Evolutionary conservation across 495 filamentous ascomycete species (phyloP).

Genomic region (Penicillium coffeae): DNA sequence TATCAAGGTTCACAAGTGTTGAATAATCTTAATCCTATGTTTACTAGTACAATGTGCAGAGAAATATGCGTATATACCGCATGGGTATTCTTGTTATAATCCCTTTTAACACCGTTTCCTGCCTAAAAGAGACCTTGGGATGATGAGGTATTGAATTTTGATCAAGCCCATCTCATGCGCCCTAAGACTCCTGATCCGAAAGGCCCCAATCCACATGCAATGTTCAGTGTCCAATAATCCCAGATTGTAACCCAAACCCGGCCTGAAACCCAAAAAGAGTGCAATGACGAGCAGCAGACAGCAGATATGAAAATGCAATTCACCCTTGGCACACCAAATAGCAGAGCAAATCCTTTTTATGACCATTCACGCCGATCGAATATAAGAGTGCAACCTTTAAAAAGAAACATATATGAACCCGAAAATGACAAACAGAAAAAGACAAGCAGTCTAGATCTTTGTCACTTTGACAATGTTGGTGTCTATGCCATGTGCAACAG

Average conservation of each 20-base stretch:
- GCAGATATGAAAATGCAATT: not conserved
- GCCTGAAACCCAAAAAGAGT: not conserved
- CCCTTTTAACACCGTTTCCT: not conserved
- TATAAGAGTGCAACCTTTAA: conserved; percentile 2
- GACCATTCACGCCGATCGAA: conserved; percentile 7
- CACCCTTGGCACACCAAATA: conserved; percentile 1
- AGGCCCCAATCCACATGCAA: conserved; percentile 4
- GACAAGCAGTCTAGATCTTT: conserved; percentile 37
- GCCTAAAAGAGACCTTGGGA: not conserved
- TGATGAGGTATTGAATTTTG: not conserved
- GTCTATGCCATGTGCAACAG: conserved; percentile 49
- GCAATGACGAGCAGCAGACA: not conserved
- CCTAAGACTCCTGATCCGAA: conserved; percentile 1
- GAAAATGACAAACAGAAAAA: conserved; percentile 1
- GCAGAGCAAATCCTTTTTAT: conserved; percentile 2
- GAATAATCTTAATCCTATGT: not conserved
- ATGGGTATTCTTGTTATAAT: not conserved
- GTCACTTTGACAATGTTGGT: conserved; percentile 49
- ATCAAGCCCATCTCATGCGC: not conserved
- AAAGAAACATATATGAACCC: not conserved
- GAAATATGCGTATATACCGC: not conserved
- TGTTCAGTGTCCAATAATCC: conserved; percentile 5
- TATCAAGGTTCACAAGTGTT: not conserved
- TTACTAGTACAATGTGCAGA: conserved; percentile 1
- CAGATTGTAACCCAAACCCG: not conserved